phyloP scores from a whole-genome alignment of 129 eudicot species.

The Escallonia rubra region DNA sequence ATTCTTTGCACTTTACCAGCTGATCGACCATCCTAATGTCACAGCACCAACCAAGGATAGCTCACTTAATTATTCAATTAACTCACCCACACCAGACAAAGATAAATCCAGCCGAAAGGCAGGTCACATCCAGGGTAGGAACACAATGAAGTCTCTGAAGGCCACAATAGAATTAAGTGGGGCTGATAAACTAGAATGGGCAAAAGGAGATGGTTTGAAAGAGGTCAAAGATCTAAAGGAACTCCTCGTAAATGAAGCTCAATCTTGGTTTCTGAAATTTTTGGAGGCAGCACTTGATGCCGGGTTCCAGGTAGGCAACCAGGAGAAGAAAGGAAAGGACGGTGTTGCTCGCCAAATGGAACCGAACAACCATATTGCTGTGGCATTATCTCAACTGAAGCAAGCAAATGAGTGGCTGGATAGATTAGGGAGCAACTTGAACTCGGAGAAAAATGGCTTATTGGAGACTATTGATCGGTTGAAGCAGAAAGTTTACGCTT shows the following conservation, averaged over 20 bases:
- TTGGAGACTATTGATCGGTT: conserved; percentile 49
- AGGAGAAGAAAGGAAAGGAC: conserved; percentile 43
- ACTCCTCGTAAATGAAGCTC: conserved; percentile 46
- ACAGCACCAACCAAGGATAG: conserved; percentile 30
- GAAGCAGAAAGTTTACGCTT: conserved; percentile 73
- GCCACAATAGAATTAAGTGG: conserved; percentile 34
- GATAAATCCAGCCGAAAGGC: conserved; percentile 32
- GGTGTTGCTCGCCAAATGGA: conserved; percentile 23
- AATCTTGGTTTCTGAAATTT: conserved; percentile 72
- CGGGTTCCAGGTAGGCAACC: conserved; percentile 40
- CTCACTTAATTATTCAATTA: conserved; percentile 18
- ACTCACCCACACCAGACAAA: conserved; percentile 29
- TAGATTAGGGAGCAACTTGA: conserved; percentile 31
- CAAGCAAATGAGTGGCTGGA: conserved; percentile 84
- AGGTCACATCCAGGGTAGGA: conserved; percentile 23
- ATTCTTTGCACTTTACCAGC: conserved; percentile 62
- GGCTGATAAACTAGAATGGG: conserved; percentile 72
- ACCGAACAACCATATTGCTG: conserved; percentile 60
- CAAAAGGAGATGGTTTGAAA: conserved; percentile 58
- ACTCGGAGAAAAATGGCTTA: conserved; percentile 26
- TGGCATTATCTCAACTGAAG: conserved; percentile 65
- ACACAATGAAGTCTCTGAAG: conserved; percentile 25
- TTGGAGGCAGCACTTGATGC: conserved; percentile 62
- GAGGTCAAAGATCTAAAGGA: conserved; percentile 39
- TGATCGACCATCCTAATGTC: conserved; percentile 52